A percentile compares a stretch with the other conserved stretches of the same genome.
These are phyloP conservation scores for Lonicera japonica DNA, from an alignment of 129 eudicot genomes.

Conservation along the genomic window DNA sequence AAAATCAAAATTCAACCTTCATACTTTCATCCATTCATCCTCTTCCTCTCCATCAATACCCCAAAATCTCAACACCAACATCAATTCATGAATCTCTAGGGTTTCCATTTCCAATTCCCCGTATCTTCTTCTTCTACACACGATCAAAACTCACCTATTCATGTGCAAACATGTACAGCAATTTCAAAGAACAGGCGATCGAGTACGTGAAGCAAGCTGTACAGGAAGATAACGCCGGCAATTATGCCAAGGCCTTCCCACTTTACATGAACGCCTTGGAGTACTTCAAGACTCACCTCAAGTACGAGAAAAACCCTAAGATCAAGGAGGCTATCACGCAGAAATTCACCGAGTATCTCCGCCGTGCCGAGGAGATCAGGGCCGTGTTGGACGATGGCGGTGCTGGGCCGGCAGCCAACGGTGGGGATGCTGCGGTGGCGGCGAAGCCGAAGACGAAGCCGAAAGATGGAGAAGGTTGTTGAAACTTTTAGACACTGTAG, in stretches of 20 bases:
- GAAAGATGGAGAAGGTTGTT: constrained; percentile 14
- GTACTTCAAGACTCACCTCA: constrained; percentile 32
- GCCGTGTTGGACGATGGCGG: constrained; percentile 30
- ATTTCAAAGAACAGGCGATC: constrained; percentile 38
- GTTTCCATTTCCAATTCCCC: neutral
- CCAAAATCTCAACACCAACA: neutral
- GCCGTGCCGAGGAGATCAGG: constrained; percentile 38
- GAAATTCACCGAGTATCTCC: constrained; percentile 34
- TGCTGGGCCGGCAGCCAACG: constrained; percentile 9
- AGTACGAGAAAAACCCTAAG: constrained; percentile 39
- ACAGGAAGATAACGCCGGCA: constrained; percentile 32
- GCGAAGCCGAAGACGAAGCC: constrained; percentile 25
- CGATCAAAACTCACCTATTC: neutral
- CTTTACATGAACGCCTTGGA: constrained; percentile 34
- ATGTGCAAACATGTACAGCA: constrained; percentile 27
- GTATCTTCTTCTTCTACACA: no score
- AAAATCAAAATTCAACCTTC: neutral
- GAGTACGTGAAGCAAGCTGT: constrained; percentile 39
- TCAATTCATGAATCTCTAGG: neutral
- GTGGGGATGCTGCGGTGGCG: constrained; percentile 24
- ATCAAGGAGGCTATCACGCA: constrained; percentile 31
- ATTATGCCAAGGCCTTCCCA: constrained; percentile 34
- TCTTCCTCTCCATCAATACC: neutral
- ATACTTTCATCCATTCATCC: neutral
- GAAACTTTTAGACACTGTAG: no score